Conservation (phyloP, 169 alveolate species). For the Eimeria praecox region DNA sequence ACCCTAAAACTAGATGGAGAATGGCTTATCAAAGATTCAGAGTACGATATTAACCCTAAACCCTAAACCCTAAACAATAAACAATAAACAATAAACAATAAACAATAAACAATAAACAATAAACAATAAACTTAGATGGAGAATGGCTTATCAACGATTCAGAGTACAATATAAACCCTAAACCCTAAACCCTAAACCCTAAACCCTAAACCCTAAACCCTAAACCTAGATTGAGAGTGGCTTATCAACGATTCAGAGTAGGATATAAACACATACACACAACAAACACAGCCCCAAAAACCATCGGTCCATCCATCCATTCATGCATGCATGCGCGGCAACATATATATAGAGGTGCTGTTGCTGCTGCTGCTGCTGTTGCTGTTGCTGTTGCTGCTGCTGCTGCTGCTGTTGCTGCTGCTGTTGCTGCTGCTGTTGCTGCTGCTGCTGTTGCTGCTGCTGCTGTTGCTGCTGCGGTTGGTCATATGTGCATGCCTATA, state of each 20-base stretch:
- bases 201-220: too few species aligned
- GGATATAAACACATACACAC: not conserved
- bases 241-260: slow-evolving; percentile 12
- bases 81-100: too few species aligned
- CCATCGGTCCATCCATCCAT: too few species aligned
- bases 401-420: not conserved
- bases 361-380: not conserved
- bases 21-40: slow-evolving; percentile 38
- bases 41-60: not conserved
- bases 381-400: not conserved
- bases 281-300: too few species aligned
- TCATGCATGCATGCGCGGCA: not conserved
- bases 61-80: too few species aligned
- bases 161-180: not conserved
- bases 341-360: not conserved
- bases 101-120: too few species aligned
- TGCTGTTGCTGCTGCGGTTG: not conserved
- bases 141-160: slow-evolving; percentile 37
- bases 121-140: too few species aligned
- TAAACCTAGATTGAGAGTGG: slow-evolving; percentile 48
- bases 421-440: slow-evolving; percentile 18
- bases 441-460: slow-evolving; percentile 39
- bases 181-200: too few species aligned
- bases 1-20: too few species aligned
- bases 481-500: too few species aligned